Base-by-base conservation (phyloP, 108 stramenopile species). In the Conticribra weissflogii region DNA sequence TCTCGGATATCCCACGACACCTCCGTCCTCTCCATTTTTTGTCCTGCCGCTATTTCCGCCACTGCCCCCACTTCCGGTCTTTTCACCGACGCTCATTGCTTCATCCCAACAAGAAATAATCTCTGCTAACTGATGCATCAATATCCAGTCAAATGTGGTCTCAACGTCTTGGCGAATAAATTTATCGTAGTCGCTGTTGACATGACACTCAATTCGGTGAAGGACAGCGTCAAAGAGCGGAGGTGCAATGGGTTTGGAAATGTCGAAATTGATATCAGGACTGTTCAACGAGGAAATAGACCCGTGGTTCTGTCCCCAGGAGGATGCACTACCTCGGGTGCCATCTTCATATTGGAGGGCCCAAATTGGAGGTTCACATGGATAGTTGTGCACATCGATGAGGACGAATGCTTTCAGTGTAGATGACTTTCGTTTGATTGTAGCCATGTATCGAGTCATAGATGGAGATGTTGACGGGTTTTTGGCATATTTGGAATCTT, bases 71-170 rank as follows among this genome's bases (percentile, higher is more conserved):
- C n/a, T 56, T 8, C n/a, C 47, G 23, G 31, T 59, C 28, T 60
- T 71, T 54, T 79, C 78, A n/a, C 23, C 32, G 0, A 57, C 64
- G 32, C 59, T 65, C 79, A 76, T 71, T 56, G 71, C 27, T 50
- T 71, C 78, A 66, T 81, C 83, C 84, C 84, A 85, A 22, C 71
- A 74, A 18, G 71, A 72, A 7, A 85, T 68, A 27, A 85, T 60
- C 14, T 79, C 71, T 2, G 56, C 59, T 34, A 91, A 63, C 58
- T 91, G 90, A 54, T 91, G 82, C 0, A 72, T 69, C 53, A 91
- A 49, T 54, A 91, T 83, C 90, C 90, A 91, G 52, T 91, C 86
- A 71, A 73, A 91, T 2, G 85, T 82, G 3, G 72, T 44, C 64
- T 91, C 86, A 18, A 80, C 78, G 14, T 74, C 71, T 51, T 73